These are phyloP conservation scores for Persicaria tinctoria DNA, from an alignment of 148 eudicot species.

Conservation along the genomic window DNA sequence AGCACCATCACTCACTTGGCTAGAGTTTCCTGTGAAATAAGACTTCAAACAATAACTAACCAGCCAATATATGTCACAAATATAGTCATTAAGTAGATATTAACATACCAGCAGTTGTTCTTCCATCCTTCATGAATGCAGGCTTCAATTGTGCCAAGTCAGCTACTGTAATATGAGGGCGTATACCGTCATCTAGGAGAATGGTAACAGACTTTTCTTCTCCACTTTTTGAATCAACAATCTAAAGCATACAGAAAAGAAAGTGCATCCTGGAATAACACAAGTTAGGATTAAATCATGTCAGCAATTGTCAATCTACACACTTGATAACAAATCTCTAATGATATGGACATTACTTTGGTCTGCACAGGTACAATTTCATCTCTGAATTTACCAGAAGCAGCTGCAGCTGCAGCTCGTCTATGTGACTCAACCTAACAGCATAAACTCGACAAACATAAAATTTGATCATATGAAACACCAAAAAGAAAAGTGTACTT, in stretches of 20 bases:
- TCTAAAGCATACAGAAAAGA: conserved; percentile 22
- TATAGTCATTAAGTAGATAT: background rate
- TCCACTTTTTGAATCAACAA: conserved; percentile 95
- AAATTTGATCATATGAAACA: background rate
- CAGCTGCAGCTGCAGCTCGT: conserved; percentile 92
- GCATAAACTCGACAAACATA: conserved; percentile 11
- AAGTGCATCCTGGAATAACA: background rate
- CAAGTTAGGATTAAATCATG: background rate
- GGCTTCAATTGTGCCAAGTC: conserved; percentile 79
- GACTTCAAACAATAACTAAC: background rate
- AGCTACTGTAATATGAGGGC: conserved; percentile 54
- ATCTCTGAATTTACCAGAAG: conserved; percentile 82
- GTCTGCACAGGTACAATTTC: conserved; percentile 80
- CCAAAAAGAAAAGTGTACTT: background rate
- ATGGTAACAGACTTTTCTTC: conserved; percentile 76
- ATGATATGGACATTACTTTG: conserved; percentile 37
- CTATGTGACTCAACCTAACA: conserved; percentile 85
- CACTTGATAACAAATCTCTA: background rate
- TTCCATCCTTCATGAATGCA: conserved; percentile 83
- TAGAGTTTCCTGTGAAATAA: conserved; percentile 61
- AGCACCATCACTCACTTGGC: conserved; percentile 96
- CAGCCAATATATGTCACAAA: background rate
- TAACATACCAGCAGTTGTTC: conserved; percentile 83
- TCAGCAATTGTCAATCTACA: no score
- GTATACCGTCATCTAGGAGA: conserved; percentile 82